These are phyloP conservation scores for Claviceps purpurea DNA, from an alignment of 2,329 filamentous ascomycete genomes.

Conservation along the genomic window DNA sequence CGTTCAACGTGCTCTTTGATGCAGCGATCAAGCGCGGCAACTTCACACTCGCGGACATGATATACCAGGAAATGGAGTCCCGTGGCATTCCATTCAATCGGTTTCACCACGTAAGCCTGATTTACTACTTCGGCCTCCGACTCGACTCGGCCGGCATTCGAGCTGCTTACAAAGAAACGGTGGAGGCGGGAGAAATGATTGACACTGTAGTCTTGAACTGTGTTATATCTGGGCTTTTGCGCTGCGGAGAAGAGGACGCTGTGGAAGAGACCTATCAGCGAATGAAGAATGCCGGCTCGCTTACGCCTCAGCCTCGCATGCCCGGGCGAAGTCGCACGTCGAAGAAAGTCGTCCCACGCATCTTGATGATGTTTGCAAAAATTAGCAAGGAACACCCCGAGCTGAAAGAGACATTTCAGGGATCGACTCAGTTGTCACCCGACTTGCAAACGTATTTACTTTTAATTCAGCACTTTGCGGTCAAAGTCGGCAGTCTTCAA, in stretches of 20 bases:
- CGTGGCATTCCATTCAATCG: slow-evolving; percentile 60
- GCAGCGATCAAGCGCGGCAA: slow-evolving; percentile 76
- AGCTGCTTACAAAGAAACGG: slow-evolving; percentile 66
- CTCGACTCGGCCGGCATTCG: slow-evolving; percentile 62
- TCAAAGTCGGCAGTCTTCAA: slow-evolving; percentile 54
- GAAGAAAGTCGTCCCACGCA: slow-evolving; percentile 36
- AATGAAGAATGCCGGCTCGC: slow-evolving; percentile 56
- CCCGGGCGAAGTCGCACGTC: slow-evolving; percentile 32
- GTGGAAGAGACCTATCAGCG: slow-evolving; percentile 71
- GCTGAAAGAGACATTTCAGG: slow-evolving; percentile 42
- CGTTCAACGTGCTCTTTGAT: slow-evolving; percentile 88
- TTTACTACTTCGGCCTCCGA: slow-evolving; percentile 70
- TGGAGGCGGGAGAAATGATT: slow-evolving; percentile 75
- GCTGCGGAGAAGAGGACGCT: slow-evolving; percentile 59
- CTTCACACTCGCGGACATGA: slow-evolving; percentile 69
- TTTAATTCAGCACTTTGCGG: slow-evolving; percentile 61
- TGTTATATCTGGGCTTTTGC: slow-evolving; percentile 66
- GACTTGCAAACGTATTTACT: slow-evolving; percentile 69
- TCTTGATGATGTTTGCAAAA: slow-evolving; percentile 43
- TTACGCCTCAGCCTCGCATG: slow-evolving; percentile 20
- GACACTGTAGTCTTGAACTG: slow-evolving; percentile 81
- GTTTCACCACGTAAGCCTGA: slow-evolving; percentile 67
- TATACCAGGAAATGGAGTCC: slow-evolving; percentile 66
- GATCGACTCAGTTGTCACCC: slow-evolving; percentile 52
- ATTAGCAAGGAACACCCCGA: slow-evolving; percentile 41